Base-by-base conservation (phyloP, 2,329 filamentous ascomycete species). In the Aspergillus transmontanensis region DNA sequence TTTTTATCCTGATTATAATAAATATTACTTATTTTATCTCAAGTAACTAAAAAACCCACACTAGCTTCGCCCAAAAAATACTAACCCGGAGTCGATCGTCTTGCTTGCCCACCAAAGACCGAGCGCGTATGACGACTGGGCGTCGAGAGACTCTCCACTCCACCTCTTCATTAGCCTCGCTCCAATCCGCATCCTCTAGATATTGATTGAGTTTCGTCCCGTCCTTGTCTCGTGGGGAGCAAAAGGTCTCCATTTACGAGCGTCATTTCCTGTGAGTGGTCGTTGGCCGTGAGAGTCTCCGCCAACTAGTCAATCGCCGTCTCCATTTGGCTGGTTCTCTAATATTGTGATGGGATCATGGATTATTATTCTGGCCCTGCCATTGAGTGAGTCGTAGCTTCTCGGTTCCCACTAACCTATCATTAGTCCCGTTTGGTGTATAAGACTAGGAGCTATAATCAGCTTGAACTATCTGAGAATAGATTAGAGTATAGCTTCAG, bases 241-340 rank as follows among this genome's bases (percentile, higher is more conserved):
- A 4, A 51, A 26, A 57, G 41, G 45, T 50, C 60, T 57, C 59
- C 63, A 61, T 64, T 60, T 51, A 51, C 39, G 63, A 64, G 64
- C 62, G 67, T 64, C 60, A 69, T 70, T 69, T 67, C 51, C 11
- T 65, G 46, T 68, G 59, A 68, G 34, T 69, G 64, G 68, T 59
- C 46, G 53, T 53, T 54, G 6, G 21, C 48, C 30, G 41, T 46
- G 58, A 36, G 28, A 32, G 57, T 59, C 63, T 63, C 65, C 65
- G 65, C 68, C 60, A 53, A 55, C 62, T 61, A 60, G 60, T 58
- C 36, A 23, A 28, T 54, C 26, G 26, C 30, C 10, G 28, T 28
- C 58, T 65, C 60, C 43, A 62, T 23, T 61, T 34, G 26, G 43
- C 28, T 51, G 36, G 34, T 56, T 61, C 45, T n/a, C 39, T n/a